phyloP scores from a whole-genome alignment of 176 grass and related monocot genomes.

The Musa troglodytarum region DNA sequence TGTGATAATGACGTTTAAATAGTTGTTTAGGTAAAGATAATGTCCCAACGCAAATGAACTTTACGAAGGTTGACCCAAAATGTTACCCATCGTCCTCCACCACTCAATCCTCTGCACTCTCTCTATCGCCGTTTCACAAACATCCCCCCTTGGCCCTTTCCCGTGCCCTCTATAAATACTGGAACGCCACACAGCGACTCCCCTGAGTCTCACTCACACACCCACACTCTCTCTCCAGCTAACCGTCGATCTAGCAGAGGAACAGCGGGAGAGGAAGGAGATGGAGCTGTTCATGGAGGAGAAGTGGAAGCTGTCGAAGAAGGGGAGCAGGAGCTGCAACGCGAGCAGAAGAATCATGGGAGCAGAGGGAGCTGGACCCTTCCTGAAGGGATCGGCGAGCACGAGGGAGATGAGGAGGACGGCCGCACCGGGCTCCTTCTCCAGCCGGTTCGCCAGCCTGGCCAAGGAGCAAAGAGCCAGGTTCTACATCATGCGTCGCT shows the following conservation, averaged over 20 bases:
- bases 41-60: too few relatives aligned
- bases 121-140: too few relatives aligned
- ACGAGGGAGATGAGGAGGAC: neutral
- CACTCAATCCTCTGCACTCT: too few relatives aligned
- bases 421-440: slow-evolving; percentile 14
- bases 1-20: too few relatives aligned
- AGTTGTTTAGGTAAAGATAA: too few relatives aligned
- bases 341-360: neutral
- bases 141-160: too few relatives aligned
- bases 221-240: too few relatives aligned
- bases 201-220: too few relatives aligned
- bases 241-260: neutral
- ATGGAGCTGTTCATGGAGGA: slow-evolving; percentile 10
- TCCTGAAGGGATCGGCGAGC: slow-evolving; percentile 3
- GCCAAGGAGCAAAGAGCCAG: slow-evolving; percentile 33
- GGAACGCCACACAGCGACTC: too few relatives aligned
- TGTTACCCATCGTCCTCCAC: too few relatives aligned
- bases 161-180: too few relatives aligned
- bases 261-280: neutral
- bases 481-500: slow-evolving; percentile 48
- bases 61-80: too few relatives aligned
- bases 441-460: slow-evolving; percentile 22
- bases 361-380: neutral
- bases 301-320: slow-evolving; percentile 4
- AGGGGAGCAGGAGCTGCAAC: slow-evolving; percentile 5